phyloP scores from a whole-genome alignment of 2,329 filamentous ascomycete genomes.

The Diaporthe sp. region DNA sequence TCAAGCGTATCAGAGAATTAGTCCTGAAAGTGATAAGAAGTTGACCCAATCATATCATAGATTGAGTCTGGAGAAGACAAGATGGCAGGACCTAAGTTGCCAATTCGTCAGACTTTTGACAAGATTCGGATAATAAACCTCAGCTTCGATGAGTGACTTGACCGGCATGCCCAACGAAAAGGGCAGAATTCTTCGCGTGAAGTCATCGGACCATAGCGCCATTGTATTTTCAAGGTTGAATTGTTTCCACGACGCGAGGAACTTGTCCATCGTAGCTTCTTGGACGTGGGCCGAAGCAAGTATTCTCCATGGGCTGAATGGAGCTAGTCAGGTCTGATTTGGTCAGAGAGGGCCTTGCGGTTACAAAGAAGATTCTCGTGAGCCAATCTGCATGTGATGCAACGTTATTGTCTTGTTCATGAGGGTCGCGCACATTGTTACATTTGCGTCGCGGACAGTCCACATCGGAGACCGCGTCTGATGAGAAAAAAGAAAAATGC shows the following conservation, averaged over 20 bases:
- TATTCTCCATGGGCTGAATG: not conserved
- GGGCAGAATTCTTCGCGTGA: not conserved
- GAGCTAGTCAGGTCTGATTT: not conserved
- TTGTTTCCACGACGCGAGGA: not conserved
- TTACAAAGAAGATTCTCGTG: not conserved
- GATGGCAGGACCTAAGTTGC: not conserved
- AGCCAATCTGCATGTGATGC: not conserved
- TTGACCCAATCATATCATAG: too few relatives aligned
- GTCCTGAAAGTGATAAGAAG: fast-evolving
- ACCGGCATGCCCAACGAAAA: too few relatives aligned
- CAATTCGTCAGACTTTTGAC: not conserved
- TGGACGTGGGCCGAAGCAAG: not conserved
- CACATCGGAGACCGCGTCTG: not conserved
- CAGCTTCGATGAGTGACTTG: not conserved
- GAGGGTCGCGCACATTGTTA: not conserved
- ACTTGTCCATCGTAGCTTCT: not conserved
- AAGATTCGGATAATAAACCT: not conserved
- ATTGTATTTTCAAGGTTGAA: not conserved
- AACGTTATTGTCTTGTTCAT: not conserved
- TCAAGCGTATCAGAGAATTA: not conserved
- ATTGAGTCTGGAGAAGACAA: too few relatives aligned
- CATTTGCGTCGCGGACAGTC: not conserved
- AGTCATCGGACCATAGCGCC: not conserved
- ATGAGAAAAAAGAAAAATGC: not conserved
- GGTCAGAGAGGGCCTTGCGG: not conserved